Conservation (phyloP, 306 rosid species). For the Rosa multiflora region DNA sequence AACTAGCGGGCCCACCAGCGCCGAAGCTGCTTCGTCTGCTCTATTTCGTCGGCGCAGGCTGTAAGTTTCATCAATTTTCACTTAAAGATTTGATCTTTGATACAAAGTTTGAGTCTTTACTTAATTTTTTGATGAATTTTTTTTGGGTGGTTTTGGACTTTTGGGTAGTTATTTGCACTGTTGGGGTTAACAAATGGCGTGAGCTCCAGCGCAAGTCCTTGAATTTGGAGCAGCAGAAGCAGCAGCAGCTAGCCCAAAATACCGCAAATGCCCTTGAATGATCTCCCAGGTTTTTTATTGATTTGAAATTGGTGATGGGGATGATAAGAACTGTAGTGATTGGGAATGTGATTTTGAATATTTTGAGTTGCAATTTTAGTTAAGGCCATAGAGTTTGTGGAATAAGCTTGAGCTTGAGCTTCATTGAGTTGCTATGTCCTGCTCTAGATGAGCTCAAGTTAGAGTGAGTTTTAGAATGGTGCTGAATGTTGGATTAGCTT, state of each 20-base stretch:
- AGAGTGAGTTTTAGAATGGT: not conserved
- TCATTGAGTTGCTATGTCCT: not conserved
- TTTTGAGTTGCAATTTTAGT: not conserved
- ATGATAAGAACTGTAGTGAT: not conserved
- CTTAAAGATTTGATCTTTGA: not conserved
- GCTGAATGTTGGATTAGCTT: not conserved
- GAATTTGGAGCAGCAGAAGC: constrained; percentile 28
- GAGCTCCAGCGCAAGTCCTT: constrained; percentile 50
- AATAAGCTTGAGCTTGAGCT: not conserved
- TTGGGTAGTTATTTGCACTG: constrained; percentile 44
- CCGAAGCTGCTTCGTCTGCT: constrained; percentile 72
- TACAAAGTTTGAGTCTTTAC: not conserved
- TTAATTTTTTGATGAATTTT: not conserved
- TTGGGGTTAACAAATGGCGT: constrained; percentile 55
- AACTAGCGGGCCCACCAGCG: constrained; percentile 73
- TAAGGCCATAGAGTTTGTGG: not conserved
- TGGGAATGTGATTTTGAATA: not conserved
- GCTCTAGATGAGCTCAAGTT: not conserved
- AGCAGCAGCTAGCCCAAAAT: constrained; percentile 19
- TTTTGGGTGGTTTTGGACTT: not conserved
- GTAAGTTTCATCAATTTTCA: constrained; percentile 33
- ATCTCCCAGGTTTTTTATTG: constrained; percentile 13
- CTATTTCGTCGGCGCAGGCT: constrained; percentile 75
- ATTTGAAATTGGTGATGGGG: not conserved
- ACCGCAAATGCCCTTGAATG: constrained; percentile 33